Conservation (phyloP, 106 monocot genomes). For the Ottelia alismoides region DNA sequence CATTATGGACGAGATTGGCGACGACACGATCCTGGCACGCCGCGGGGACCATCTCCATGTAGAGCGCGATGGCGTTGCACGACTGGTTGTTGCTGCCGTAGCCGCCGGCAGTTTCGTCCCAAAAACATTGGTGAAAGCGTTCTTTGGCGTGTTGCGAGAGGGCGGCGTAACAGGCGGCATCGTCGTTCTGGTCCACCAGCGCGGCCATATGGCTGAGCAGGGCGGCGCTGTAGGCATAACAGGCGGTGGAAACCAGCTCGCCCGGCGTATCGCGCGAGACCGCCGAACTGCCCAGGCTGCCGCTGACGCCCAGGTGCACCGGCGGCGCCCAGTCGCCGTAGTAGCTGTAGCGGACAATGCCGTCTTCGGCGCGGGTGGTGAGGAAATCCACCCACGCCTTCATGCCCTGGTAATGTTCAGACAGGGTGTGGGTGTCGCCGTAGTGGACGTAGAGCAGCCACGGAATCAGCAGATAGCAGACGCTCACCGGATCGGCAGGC, state of each 20-base stretch:
- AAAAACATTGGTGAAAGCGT: neutral
- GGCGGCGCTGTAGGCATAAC: neutral
- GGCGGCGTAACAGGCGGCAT: neutral
- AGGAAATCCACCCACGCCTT: neutral
- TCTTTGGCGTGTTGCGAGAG: neutral
- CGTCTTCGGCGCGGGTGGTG: neutral
- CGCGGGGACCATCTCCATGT: neutral
- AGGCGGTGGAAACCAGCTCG: neutral
- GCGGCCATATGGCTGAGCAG: neutral
- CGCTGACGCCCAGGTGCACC: too few species aligned
- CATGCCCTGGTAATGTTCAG: neutral
- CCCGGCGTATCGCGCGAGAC: neutral
- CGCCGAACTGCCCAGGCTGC: too few species aligned
- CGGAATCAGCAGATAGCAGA: neutral
- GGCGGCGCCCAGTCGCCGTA: neutral
- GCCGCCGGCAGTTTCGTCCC: neutral
- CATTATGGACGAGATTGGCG: too few species aligned
- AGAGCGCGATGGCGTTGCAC: neutral
- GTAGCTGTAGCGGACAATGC: neutral
- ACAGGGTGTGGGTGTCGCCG: neutral
- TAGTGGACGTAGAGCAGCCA: neutral
- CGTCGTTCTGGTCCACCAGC: neutral
- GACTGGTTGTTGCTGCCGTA: neutral
- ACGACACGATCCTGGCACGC: neutral
- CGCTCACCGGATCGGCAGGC: neutral